Conservation (phyloP, 2,329 filamentous ascomycete genomes). For the Colletotrichum cuscutae region DNA sequence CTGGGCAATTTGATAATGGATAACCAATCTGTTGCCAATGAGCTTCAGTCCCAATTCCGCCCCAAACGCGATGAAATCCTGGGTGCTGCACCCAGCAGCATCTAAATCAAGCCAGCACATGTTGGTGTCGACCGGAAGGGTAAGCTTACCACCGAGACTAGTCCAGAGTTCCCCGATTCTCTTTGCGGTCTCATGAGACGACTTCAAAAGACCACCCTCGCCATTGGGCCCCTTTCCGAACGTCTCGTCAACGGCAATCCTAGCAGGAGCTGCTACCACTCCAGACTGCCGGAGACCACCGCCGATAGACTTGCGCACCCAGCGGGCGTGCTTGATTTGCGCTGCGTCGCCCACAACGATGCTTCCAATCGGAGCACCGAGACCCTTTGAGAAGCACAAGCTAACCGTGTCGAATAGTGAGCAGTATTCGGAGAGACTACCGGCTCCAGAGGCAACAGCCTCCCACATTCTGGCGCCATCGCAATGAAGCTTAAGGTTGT, state of each 20-base stretch:
- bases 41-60: conserved; percentile 55
- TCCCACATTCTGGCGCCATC: conserved; percentile 88
- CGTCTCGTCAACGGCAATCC: conserved; percentile 69
- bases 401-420: conserved; percentile 78
- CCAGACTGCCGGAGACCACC: conserved; percentile 80
- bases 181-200: conserved; percentile 71
- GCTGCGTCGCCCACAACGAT: conserved; percentile 69
- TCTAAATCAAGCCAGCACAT: conserved; percentile 88
- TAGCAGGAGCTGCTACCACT: conserved; percentile 76
- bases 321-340: conserved; percentile 51
- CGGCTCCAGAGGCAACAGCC: conserved; percentile 77
- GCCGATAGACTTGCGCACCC: conserved; percentile 75
- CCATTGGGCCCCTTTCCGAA: conserved; percentile 51
- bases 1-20: conserved; percentile 70
- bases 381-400: conserved; percentile 84
- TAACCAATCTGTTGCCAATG: conserved; percentile 54
- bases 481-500: conserved; percentile 77
- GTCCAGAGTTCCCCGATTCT: conserved; percentile 77
- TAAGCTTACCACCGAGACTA: conserved; percentile 73
- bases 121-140: conserved; percentile 84
- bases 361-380: conserved; percentile 84
- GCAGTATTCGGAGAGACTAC: conserved; percentile 73
- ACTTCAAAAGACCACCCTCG: conserved; percentile 66
- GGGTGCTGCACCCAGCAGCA: conserved; percentile 58
- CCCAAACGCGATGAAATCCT: conserved; percentile 52